These are phyloP conservation scores for Eucalyptus brandiana DNA, from an alignment of 345 rosid genomes.

Conservation along the genomic window DNA sequence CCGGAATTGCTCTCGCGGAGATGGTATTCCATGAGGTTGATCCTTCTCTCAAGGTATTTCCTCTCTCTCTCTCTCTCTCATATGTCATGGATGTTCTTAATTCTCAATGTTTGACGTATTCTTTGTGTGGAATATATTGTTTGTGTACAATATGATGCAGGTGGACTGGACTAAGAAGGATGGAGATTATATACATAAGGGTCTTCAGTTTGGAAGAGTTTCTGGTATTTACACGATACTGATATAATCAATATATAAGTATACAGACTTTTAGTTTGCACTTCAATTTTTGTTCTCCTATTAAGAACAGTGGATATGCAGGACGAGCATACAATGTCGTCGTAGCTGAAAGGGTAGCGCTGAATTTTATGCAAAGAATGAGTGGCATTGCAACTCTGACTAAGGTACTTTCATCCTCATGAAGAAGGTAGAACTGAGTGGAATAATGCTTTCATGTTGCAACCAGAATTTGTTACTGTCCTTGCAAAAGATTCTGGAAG, in stretches of 20 bases:
- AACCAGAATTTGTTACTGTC: not conserved
- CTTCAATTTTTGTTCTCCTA: not conserved
- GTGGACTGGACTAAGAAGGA: slow-evolving; percentile 81
- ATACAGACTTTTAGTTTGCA: not conserved
- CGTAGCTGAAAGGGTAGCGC: slow-evolving; percentile 83
- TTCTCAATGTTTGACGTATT: not conserved
- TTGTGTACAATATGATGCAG: slow-evolving; percentile 8
- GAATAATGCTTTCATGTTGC: not conserved
- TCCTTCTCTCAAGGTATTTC: slow-evolving; percentile 63
- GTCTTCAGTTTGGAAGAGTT: slow-evolving; percentile 88
- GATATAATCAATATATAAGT: not conserved
- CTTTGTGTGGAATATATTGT: not conserved
- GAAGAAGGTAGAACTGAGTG: not conserved
- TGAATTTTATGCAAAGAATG: slow-evolving; percentile 98
- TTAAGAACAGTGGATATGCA: not conserved
- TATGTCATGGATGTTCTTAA: not conserved
- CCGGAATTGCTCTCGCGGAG: slow-evolving; percentile 74
- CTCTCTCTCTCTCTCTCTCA: not conserved
- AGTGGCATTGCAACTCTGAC: slow-evolving; percentile 97
- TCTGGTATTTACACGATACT: slow-evolving; percentile 19
- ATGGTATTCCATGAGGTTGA: slow-evolving; percentile 84
- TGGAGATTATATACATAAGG: slow-evolving; percentile 76
- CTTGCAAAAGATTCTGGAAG: not conserved
- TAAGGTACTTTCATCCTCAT: slow-evolving; percentile 26
- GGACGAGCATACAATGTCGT: slow-evolving; percentile 82